phyloP scores from a whole-genome alignment of 2,329 filamentous ascomycete species.

The Xylariaceae sp. region DNA sequence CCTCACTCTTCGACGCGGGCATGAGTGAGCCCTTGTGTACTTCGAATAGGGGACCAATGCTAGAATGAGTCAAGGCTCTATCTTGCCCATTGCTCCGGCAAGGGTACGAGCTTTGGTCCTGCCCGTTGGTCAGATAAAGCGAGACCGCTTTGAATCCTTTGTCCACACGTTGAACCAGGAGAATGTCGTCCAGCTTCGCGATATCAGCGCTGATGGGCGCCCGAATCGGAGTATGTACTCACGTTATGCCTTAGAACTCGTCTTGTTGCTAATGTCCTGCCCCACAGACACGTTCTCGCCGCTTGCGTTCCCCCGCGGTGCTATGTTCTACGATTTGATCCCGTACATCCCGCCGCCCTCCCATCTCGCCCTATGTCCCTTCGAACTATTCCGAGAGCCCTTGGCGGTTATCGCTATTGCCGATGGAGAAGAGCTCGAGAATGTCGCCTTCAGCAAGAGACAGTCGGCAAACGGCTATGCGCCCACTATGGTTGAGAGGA shows the following conservation, averaged over 20 bases:
- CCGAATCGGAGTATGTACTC: conserved; percentile 71
- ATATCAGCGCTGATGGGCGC: conserved; percentile 79
- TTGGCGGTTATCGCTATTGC: conserved; percentile 80
- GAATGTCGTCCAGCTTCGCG: conserved; percentile 77
- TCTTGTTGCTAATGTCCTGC: conserved; percentile 14
- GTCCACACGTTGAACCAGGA: conserved; percentile 73
- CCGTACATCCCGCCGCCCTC: conserved; percentile 76
- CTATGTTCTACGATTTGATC: conserved; percentile 83
- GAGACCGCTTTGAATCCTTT: conserved; percentile 74
- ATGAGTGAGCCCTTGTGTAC: conserved; percentile 27
- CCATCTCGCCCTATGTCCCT: conserved; percentile 76
- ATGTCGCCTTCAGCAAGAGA: conserved; percentile 50
- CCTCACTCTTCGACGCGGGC: conserved; percentile 10
- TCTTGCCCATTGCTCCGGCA: conserved; percentile 87
- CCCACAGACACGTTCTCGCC: conserved; percentile 85
- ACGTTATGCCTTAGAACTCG: neutral
- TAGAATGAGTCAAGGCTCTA: conserved; percentile 82
- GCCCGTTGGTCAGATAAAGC: conserved; percentile 81
- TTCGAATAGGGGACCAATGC: conserved; percentile 35
- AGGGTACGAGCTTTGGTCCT: conserved; percentile 84
- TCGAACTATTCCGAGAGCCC: conserved; percentile 85
- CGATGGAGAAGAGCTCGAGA: conserved; percentile 68
- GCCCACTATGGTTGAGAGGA: conserved; percentile 50
- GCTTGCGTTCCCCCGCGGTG: conserved; percentile 77
- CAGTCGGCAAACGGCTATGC: conserved; percentile 49